Conservation (phyloP, 73 alveolate species). For the Paramecium pentaurelia region DNA sequence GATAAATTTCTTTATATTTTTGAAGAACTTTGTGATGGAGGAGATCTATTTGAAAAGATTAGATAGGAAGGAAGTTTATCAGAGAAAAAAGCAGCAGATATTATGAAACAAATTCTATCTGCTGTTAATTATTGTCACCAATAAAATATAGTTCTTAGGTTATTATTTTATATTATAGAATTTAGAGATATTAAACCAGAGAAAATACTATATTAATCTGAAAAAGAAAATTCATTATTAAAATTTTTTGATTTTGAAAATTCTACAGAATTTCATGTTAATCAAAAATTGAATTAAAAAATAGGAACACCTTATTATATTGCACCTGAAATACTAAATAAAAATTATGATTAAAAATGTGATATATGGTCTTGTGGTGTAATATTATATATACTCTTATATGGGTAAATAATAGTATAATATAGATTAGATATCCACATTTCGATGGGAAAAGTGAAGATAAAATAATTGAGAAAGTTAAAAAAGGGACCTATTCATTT, state of each 20-base stretch:
- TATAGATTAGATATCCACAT: constrained; percentile 80
- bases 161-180: not conserved
- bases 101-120: constrained; percentile 83
- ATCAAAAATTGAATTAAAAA: constrained; percentile 74
- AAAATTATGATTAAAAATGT: constrained; percentile 81
- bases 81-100: constrained; percentile 84
- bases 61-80: constrained; percentile 80
- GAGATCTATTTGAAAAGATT: constrained; percentile 91
- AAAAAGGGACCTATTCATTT: constrained; percentile 59
- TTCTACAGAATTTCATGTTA: constrained; percentile 69
- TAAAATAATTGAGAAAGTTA: constrained; percentile 73
- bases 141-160: constrained; percentile 78
- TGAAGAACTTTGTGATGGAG: constrained; percentile 92
- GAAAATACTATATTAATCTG: constrained; percentile 72
- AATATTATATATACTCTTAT: constrained; percentile 85
- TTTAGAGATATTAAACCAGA: constrained; percentile 84
- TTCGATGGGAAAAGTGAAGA: constrained; percentile 84
- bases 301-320: constrained; percentile 90
- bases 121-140: constrained; percentile 92
- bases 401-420: constrained; percentile 78
- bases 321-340: constrained; percentile 87
- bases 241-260: constrained; percentile 97
- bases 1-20: constrained; percentile 87
- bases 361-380: constrained; percentile 97
- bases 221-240: constrained; percentile 64